phyloP scores from a whole-genome alignment of 495 filamentous ascomycete genomes.

The Podospora pseudoanserina region DNA sequence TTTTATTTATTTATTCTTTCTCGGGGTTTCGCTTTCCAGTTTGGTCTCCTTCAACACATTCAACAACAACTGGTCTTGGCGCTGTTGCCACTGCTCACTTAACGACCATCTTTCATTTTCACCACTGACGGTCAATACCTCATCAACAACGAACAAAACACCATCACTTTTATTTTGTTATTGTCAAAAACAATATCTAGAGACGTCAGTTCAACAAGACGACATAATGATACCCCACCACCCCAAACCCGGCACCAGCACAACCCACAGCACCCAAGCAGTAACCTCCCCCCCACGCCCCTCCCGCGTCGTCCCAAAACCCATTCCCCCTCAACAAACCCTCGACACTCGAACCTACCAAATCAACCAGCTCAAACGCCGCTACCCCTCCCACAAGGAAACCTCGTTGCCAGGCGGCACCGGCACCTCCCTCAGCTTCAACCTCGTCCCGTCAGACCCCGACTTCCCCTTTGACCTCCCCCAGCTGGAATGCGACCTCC shows the following conservation, averaged over 20 bases:
- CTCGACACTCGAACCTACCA: slow-evolving; percentile 73
- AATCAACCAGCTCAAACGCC: slow-evolving; percentile 67
- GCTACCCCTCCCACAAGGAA: slow-evolving; percentile 62
- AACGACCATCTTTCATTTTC: background rate
- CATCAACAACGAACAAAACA: background rate
- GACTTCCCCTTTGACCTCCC: slow-evolving; percentile 81
- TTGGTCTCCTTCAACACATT: background rate
- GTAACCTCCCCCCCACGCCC: slow-evolving; percentile 34
- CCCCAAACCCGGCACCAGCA: slow-evolving; percentile 13
- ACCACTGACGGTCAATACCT: background rate
- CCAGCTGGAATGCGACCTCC: slow-evolving; percentile 66
- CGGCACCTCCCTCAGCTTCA: slow-evolving; percentile 57
- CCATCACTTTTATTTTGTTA: background rate
- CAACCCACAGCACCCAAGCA: slow-evolving; percentile 30
- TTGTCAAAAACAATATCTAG: background rate
- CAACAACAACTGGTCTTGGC: background rate
- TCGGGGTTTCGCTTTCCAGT: background rate
- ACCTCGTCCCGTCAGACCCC: slow-evolving; percentile 74
- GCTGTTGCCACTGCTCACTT: background rate
- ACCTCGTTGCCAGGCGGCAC: slow-evolving; percentile 48
- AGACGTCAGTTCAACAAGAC: background rate
- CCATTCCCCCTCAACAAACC: slow-evolving; percentile 60
- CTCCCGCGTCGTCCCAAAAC: slow-evolving; percentile 57
- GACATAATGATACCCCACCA: slow-evolving; percentile 30
- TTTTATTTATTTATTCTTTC: background rate